Base-by-base conservation (phyloP, 257 asterid genomes). In the Petunia secreta region DNA sequence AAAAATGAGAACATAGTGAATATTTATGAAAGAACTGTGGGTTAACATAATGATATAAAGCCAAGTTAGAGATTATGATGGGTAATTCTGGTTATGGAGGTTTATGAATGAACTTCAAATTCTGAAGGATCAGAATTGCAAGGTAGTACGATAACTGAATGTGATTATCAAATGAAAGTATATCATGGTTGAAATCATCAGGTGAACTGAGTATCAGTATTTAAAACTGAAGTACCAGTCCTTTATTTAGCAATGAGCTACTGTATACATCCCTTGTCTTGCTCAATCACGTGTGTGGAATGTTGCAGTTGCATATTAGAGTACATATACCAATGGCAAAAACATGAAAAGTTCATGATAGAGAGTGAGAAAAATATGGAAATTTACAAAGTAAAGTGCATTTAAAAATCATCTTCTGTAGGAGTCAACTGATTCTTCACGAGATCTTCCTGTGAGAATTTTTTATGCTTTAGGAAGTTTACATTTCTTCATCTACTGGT, bases 11-110 rank as follows among this genome's bases (percentile, higher is more conserved):
- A 11, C 4, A 11, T 50, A 50, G 77, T 11, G 77, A 15, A 48
- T 73, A 9, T 48, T 3, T 73, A 73, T 36, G 44, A 5, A 73
- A 50, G 43, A 73, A 34, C 77, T n/a, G 25, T 25, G 77, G 77
- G 5, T 36, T 10, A 34, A 73, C 11, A 5, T 73, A 36, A 11
- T 34, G 46, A 50, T 11, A 34, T 71, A 34, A 67, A 50, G 77
- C 40, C 77, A 73, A 34, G 44, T 73, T 73, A 13, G 44, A 50
- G 62, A 50, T 34, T 73, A 5, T 34, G 50, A 50, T 73, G 46
- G 44, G 16, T 50, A 1, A 13, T 50, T 50, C 46, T 34, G 62
- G 46, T 50, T 73, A 11, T 73, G 62, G 43, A 50, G 46, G 46
- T 73, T 25, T 50, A 11, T 11, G 46, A 48, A 43, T 71, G 43